Conservation (phyloP, 345 rosid species). For the Hevea brasiliensis region DNA sequence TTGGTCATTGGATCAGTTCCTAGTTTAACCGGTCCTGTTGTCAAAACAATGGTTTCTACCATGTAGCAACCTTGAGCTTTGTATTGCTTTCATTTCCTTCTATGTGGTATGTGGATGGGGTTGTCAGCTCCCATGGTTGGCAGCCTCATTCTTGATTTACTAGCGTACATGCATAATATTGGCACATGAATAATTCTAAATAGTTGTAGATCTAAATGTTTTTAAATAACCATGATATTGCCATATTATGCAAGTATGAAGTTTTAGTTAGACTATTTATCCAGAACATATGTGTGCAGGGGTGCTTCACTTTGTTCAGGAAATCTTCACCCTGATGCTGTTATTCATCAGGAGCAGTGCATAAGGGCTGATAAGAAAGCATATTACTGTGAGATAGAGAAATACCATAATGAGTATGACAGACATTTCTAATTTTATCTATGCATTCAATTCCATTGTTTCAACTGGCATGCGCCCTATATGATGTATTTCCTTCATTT, state of each 20-base stretch:
- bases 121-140: not conserved
- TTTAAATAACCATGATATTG: too few species aligned
- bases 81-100: not conserved
- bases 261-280: conserved; percentile 27
- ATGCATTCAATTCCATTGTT: not conserved
- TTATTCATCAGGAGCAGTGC: conserved; percentile 48
- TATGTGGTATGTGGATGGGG: not conserved
- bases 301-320: conserved; percentile 69
- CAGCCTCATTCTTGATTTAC: too few species aligned
- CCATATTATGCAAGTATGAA: conserved; percentile 7
- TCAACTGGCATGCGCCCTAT: conserved; percentile 9
- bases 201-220: not conserved
- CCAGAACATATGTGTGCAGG: conserved; percentile 60
- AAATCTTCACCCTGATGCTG: conserved; percentile 77
- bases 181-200: not conserved
- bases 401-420: conserved; percentile 84
- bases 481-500: conserved; percentile 18
- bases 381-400: conserved; percentile 61
- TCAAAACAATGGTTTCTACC: too few species aligned
- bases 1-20: too few species aligned
- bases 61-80: not conserved
- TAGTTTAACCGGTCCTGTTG: too few species aligned
- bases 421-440: not conserved
- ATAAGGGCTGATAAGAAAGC: conserved; percentile 51
- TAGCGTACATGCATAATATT: not conserved